A percentile compares a stretch with the other conserved stretches of the same genome.
phyloP scores from a whole-genome alignment of 371 early-diverging fungal genomes.

The Blastocladiella emersonii region DNA sequence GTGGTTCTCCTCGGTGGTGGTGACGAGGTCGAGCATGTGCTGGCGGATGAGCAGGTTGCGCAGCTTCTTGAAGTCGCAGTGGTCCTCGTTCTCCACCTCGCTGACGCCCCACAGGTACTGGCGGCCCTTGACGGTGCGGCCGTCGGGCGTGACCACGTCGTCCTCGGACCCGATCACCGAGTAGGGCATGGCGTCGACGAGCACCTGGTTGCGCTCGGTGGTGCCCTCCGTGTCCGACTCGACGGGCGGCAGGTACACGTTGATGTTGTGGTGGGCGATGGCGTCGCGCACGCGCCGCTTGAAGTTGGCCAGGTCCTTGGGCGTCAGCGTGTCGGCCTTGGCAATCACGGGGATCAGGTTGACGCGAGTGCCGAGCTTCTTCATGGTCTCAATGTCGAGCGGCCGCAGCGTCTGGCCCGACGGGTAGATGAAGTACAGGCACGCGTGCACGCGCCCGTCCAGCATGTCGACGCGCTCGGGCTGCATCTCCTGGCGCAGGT shows the following conservation, averaged over 20 bases:
- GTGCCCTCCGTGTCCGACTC: constrained; percentile 66
- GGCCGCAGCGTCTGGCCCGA: constrained; percentile 72
- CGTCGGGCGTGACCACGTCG: constrained; percentile 63
- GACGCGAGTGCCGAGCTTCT: constrained; percentile 62
- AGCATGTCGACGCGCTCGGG: constrained; percentile 60
- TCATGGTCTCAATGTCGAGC: constrained; percentile 80
- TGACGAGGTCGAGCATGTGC: constrained; percentile 87
- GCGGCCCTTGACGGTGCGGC: constrained; percentile 70
- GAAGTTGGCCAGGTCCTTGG: constrained; percentile 59
- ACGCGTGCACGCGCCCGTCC: constrained; percentile 83
- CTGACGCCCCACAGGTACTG: constrained; percentile 91
- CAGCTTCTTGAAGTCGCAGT: constrained; percentile 87
- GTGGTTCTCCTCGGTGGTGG: constrained; percentile 78
- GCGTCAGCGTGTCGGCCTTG: constrained; percentile 85
- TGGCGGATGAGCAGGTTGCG: constrained; percentile 70
- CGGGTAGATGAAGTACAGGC: constrained; percentile 77
- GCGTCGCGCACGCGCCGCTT: constrained; percentile 69
- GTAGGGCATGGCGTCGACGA: constrained; percentile 76
- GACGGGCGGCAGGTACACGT: constrained; percentile 65
- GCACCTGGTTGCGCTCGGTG: constrained; percentile 64
- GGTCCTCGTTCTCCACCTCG: constrained; percentile 78
- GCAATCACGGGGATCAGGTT: constrained; percentile 88
- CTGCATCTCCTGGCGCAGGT: constrained; percentile 71
- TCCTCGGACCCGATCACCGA: constrained; percentile 85
- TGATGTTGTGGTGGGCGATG: constrained; percentile 60